phyloP scores from a whole-genome alignment of 441 rosid genomes.

The Syzygium syzygioides region DNA sequence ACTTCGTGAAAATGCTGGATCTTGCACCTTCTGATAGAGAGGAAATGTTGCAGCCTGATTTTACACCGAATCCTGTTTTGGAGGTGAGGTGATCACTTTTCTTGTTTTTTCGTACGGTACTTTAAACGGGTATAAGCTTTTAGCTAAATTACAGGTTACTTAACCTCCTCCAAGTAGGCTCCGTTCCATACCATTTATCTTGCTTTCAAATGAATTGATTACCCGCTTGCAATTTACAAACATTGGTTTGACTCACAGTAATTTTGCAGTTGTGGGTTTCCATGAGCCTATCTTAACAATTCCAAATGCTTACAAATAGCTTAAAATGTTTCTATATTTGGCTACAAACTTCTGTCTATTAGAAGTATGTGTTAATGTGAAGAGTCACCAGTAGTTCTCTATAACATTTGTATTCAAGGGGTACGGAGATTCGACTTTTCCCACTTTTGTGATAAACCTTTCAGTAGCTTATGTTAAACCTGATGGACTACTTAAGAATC shows the following conservation, averaged over 20 bases:
- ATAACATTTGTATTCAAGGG: neutral
- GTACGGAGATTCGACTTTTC: neutral
- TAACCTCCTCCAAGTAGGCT: neutral
- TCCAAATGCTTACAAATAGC: neutral
- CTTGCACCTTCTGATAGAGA: conserved; percentile 66
- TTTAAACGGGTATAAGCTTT: neutral
- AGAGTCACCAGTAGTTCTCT: neutral
- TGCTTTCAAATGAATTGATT: neutral
- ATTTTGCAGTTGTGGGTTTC: neutral
- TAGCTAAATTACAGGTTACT: neutral
- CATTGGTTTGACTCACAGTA: neutral
- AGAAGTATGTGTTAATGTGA: neutral
- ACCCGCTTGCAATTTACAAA: neutral
- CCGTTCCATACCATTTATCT: neutral
- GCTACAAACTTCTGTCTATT: neutral
- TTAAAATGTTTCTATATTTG: neutral
- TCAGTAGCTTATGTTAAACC: neutral
- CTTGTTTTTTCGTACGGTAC: neutral
- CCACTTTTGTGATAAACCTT: neutral
- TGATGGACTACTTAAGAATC: neutral
- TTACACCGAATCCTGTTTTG: conserved; percentile 83
- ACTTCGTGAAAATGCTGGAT: conserved; percentile 78
- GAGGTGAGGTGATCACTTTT: conserved; percentile 35
- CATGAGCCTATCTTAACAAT: neutral
- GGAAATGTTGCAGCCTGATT: conserved; percentile 68